Evolutionary conservation across 2,329 filamentous ascomycete species (phyloP).

Genomic region (Phyllosticta citrichinensis): DNA sequence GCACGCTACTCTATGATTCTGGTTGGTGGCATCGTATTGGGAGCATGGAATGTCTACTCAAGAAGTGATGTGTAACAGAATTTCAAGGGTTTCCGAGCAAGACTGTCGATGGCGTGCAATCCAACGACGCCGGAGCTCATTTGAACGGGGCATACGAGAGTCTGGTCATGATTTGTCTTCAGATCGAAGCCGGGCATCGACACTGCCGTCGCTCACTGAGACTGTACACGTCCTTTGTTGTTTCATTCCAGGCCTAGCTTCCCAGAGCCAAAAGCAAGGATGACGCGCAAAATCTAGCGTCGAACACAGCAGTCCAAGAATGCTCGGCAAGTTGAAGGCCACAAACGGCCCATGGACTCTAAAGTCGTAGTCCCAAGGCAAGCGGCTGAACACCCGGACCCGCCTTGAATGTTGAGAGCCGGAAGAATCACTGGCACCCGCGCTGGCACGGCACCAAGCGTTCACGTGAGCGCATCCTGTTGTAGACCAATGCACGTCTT

Average conservation of each 20-base stretch:
- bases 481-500: background rate
- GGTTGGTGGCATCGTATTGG: background rate
- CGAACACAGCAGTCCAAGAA: background rate
- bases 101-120: too few relatives aligned
- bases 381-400: background rate
- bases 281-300: background rate
- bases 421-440: background rate
- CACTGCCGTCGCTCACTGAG: background rate
- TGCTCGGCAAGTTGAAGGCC: background rate
- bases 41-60: background rate
- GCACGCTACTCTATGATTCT: background rate
- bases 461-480: background rate
- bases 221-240: background rate
- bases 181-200: background rate
- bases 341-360: background rate
- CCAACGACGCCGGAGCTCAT: too few relatives aligned
- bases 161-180: background rate
- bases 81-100: background rate
- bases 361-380: background rate
- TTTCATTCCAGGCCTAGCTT: background rate
- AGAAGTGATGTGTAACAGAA: background rate
- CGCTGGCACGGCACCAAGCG: background rate
- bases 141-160: background rate
- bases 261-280: background rate
- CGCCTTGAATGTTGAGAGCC: background rate